phyloP scores from a whole-genome alignment of 257 asterid genomes.

The Phtheirospermum japonicum region DNA sequence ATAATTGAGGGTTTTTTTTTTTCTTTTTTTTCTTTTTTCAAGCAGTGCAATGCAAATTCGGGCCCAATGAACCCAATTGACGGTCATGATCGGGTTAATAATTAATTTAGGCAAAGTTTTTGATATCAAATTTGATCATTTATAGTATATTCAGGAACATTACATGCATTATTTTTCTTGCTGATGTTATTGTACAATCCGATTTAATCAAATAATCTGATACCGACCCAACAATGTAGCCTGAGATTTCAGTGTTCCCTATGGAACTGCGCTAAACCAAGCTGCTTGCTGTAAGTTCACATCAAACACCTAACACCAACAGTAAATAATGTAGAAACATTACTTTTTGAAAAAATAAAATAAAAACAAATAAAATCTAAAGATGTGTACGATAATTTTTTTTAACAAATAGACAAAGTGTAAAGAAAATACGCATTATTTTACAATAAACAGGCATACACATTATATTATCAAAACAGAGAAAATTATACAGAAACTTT shows the following conservation, averaged over 20 bases:
- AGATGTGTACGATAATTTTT: too few species aligned
- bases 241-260: slow-evolving; percentile 97
- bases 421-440: slow-evolving; percentile 59
- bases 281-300: slow-evolving; percentile 97
- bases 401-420: too few species aligned
- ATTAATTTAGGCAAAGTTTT: neutral
- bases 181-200: slow-evolving; percentile 63
- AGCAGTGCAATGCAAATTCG: slow-evolving; percentile 69
- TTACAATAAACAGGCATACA: slow-evolving; percentile 99
- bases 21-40: too few species aligned
- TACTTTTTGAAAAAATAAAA: too few species aligned
- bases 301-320: slow-evolving; percentile 53
- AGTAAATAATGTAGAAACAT: neutral
- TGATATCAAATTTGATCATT: too few species aligned
- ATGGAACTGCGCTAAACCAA: slow-evolving; percentile 97
- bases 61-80: slow-evolving; percentile 94
- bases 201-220: slow-evolving; percentile 73
- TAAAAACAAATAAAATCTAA: too few species aligned
- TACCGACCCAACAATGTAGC: slow-evolving; percentile 81
- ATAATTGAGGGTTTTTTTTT: too few species aligned
- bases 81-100: slow-evolving; percentile 33
- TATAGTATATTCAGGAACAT: neutral
- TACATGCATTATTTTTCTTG: slow-evolving; percentile 95
- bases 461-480: too few species aligned
- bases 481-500: too few species aligned